phyloP scores from a whole-genome alignment of 352 stramenopile genomes.

The Phytophthora boehmeriae region DNA sequence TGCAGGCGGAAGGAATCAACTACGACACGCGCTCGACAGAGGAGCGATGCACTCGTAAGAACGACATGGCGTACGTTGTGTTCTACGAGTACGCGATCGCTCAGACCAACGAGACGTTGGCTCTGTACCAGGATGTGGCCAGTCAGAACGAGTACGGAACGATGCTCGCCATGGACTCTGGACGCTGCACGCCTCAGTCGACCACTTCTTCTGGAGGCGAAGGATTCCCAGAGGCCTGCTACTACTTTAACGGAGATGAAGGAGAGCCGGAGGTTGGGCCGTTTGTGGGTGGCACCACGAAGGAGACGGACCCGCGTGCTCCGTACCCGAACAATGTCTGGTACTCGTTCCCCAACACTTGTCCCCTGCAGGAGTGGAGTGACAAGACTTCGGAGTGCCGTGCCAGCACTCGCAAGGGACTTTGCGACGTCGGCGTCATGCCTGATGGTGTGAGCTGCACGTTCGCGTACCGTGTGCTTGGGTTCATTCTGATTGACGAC shows the following conservation, averaged over 20 bases:
- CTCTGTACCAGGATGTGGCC: constrained; percentile 53
- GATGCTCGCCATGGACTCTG: constrained; percentile 72
- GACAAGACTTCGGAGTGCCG: constrained; percentile 57
- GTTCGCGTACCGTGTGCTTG: constrained; percentile 69
- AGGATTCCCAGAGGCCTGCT: constrained; percentile 57
- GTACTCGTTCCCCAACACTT: constrained; percentile 86
- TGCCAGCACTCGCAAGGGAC: constrained; percentile 43
- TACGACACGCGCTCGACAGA: constrained; percentile 63
- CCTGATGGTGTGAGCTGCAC: constrained; percentile 65
- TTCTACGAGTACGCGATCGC: constrained; percentile 83
- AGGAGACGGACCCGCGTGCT: constrained; percentile 53
- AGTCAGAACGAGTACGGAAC: constrained; percentile 67
- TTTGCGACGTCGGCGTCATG: constrained; percentile 61
- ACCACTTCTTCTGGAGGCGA: constrained; percentile 35
- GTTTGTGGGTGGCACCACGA: constrained; percentile 61
- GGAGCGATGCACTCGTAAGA: constrained; percentile 77
- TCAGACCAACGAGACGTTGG: constrained; percentile 81
- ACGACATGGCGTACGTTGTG: constrained; percentile 79
- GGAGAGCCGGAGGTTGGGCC: constrained; percentile 66
- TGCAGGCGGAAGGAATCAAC: constrained; percentile 88
- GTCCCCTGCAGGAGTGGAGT: constrained; percentile 54
- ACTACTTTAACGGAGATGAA: constrained; percentile 78
- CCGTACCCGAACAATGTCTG: constrained; percentile 78
- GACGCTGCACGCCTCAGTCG: constrained; percentile 56
- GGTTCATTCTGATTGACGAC: constrained; percentile 74